Percentiles rank a stretch among this genome's conserved stretches.
Conservation (phyloP, 176 grass and related monocot species). For the Aegilops umbellulata region DNA sequence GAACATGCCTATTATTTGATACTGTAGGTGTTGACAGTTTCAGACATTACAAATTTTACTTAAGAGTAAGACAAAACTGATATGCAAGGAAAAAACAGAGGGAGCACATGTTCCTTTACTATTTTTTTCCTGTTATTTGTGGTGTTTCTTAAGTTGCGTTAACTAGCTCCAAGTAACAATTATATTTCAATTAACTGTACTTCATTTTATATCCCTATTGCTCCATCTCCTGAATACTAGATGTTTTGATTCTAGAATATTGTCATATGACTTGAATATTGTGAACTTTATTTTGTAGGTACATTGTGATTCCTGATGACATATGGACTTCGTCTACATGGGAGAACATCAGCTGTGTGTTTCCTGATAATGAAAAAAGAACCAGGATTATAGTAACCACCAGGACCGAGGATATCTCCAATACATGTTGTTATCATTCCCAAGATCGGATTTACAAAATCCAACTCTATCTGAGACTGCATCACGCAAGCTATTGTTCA, state of each 20-base stretch:
- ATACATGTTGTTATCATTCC: constrained; percentile 33
- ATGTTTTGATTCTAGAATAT: background rate
- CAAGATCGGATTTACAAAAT: constrained; percentile 43
- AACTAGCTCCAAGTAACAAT: too few relatives aligned
- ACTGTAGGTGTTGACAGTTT: too few relatives aligned
- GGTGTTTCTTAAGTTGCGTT: background rate
- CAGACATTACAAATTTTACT: too few relatives aligned
- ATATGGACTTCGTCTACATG: constrained; percentile 35
- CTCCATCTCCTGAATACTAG: background rate
- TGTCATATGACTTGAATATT: background rate
- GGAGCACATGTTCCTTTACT: too few relatives aligned
- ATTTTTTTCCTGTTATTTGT: too few relatives aligned
- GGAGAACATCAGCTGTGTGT: constrained; percentile 37
- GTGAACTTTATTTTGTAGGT: background rate
- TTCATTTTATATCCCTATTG: background rate
- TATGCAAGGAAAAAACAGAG: too few relatives aligned
- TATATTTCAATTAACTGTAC: background rate
- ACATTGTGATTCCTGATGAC: constrained; percentile 47
- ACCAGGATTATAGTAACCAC: constrained; percentile 54
- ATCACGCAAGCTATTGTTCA: constrained; percentile 30
- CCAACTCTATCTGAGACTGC: background rate
- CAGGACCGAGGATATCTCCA: constrained; percentile 23
- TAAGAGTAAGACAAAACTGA: too few relatives aligned
- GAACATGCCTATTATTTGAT: too few relatives aligned
- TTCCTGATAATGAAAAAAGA: constrained; percentile 41